phyloP scores from a whole-genome alignment of 192 early-diverging fungal species.

The Umbelopsis sp. region DNA sequence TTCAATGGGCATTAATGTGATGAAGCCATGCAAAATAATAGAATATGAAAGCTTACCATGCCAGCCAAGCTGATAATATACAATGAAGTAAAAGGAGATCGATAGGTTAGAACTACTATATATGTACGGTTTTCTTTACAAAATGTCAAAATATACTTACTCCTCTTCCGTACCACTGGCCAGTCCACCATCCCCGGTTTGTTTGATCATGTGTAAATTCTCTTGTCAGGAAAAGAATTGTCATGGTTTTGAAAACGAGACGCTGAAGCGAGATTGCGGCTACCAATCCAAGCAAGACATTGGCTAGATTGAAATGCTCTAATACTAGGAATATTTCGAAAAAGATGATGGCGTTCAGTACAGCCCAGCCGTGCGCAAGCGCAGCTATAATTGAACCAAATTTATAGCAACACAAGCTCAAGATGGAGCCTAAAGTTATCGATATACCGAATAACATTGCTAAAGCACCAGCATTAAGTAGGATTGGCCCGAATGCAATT shows the following conservation, averaged over 20 bases:
- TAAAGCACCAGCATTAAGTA: conserved; percentile 68
- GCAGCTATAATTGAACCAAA: conserved; percentile 76
- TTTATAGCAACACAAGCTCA: conserved; percentile 65
- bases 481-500: conserved; percentile 70
- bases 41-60: conserved; percentile 32
- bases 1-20: not conserved
- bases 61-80: conserved; percentile 35
- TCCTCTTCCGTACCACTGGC: conserved; percentile 77
- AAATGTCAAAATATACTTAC: conserved; percentile 47
- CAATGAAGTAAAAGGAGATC: not conserved
- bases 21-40: not conserved
- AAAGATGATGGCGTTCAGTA: conserved; percentile 60
- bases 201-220: conserved; percentile 85
- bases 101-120: not conserved
- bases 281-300: conserved; percentile 69
- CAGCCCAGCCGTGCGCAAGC: conserved; percentile 63
- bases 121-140: not conserved
- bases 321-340: conserved; percentile 70
- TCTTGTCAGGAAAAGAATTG: conserved; percentile 71
- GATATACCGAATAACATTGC: conserved; percentile 68
- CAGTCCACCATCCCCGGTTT: conserved; percentile 88
- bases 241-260: conserved; percentile 69
- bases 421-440: conserved; percentile 61
- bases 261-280: conserved; percentile 68
- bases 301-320: conserved; percentile 66